A percentile compares a stretch with the other conserved stretches of the same genome.
phyloP scores from a whole-genome alignment of 495 filamentous ascomycete species.

The Oleoguttula mirabilis region DNA sequence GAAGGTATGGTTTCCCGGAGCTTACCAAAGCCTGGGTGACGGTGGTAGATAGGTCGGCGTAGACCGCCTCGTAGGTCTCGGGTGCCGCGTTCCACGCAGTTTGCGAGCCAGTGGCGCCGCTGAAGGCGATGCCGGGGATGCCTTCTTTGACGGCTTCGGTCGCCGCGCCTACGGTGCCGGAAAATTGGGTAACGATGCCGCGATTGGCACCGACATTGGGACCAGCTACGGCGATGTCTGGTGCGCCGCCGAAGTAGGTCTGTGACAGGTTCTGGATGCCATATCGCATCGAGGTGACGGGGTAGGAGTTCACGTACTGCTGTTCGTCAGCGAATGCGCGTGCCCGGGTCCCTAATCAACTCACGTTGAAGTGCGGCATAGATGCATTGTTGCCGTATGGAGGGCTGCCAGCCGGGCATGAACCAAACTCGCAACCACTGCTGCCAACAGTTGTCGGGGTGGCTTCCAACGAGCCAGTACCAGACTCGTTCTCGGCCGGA shows the following conservation, averaged over 20 bases:
- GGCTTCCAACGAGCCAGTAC: slow-evolving; percentile 42
- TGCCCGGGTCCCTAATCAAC: not conserved
- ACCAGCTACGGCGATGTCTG: slow-evolving; percentile 51
- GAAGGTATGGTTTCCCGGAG: slow-evolving; percentile 49
- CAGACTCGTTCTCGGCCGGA: slow-evolving; percentile 54
- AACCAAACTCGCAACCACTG: slow-evolving; percentile 43
- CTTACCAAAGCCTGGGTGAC: slow-evolving; percentile 41
- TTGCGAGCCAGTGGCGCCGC: slow-evolving; percentile 37
- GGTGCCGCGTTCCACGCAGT: slow-evolving; percentile 40
- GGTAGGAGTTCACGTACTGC: slow-evolving; percentile 55
- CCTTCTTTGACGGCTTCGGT: slow-evolving; percentile 43
- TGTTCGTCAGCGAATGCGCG: not conserved
- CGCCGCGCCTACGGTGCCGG: slow-evolving; percentile 52
- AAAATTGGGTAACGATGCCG: slow-evolving; percentile 40
- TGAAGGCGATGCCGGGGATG: slow-evolving; percentile 56
- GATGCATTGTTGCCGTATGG: slow-evolving; percentile 44
- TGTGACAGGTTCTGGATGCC: slow-evolving; percentile 46
- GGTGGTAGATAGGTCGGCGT: slow-evolving; percentile 48
- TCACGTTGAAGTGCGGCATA: slow-evolving; percentile 41
- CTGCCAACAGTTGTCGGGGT: slow-evolving; percentile 34
- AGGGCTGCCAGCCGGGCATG: slow-evolving; percentile 44
- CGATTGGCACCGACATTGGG: slow-evolving; percentile 55
- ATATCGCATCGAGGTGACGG: slow-evolving; percentile 51
- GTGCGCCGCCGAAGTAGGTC: slow-evolving; percentile 35
- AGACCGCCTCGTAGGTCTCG: slow-evolving; percentile 42